Base-by-base conservation (phyloP, 345 rosid species). In the Murraya koenigii region DNA sequence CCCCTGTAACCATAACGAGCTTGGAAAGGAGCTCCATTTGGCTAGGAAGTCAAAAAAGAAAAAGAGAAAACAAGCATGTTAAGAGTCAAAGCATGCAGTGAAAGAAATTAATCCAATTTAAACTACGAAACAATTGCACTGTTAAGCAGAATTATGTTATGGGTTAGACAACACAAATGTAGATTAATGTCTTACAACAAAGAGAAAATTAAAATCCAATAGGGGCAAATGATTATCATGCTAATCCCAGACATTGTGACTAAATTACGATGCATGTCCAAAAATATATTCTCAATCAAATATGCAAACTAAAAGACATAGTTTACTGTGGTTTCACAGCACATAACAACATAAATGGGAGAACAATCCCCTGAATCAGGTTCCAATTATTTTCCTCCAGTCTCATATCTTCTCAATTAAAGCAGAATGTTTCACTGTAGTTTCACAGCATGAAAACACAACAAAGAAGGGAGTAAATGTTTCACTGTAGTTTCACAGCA, bases 21-120 rank as follows among this genome's bases (percentile, higher is more conserved):
- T 65, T 88, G 86, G 73, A 74, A 87, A 35, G 91, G 84, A 82
- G 89, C 90, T 64, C 96, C 96, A 77, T 90, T 90, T 77, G 89
- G 85, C 95, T 90, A 78, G 54, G 72, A 32, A 65, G 38, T 35
- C 38, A 63, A 44, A 70, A 61, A 69, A 28, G 62, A 47, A 35
- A 65, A 35, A 75, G 52, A 28, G 7, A 41, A 41, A 78, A 17
- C 60, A 67, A 19, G 66, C 61, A 15, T 7, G 72, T 66, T 49
- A 80, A 13, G 76, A 35, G 64, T 60, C 69, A 63, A 76, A 72
- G 30, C 76, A 82, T 59, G 61, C 68, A 35, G 76, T 62, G 35
- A 66, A 78, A 63, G 28, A 65, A 77, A 32, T 49, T 28, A 71
- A 63, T 11, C 9, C 17, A 33, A 71, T 52, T 35, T 33, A 25